phyloP scores from a whole-genome alignment of 2,329 filamentous ascomycete genomes.

The Alternaria infectoria region DNA sequence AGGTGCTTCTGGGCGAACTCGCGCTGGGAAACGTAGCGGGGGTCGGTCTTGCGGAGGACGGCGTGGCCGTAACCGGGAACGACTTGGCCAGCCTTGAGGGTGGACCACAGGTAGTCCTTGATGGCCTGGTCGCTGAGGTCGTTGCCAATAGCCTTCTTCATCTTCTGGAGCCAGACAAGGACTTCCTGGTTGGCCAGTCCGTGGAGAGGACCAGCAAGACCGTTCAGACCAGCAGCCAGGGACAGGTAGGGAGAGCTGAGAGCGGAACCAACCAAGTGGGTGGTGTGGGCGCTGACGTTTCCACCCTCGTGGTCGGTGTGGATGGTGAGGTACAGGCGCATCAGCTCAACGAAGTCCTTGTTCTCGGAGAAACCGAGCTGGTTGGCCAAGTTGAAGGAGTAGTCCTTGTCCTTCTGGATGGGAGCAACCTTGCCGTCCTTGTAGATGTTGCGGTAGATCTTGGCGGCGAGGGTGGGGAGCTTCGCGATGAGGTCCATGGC shows the following conservation, averaged over 20 bases:
- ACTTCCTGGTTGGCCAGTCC: slow-evolving; percentile 99
- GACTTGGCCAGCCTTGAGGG: slow-evolving; percentile 92
- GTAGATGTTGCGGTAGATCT: slow-evolving; percentile 99
- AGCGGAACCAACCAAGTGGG: slow-evolving; percentile 94
- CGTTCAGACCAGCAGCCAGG: slow-evolving; percentile 93
- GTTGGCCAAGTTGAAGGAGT: slow-evolving; percentile 99
- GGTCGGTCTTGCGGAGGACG: slow-evolving; percentile 99
- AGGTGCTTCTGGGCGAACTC: slow-evolving; percentile 94
- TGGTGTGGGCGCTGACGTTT: slow-evolving; percentile 98
- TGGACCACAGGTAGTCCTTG: slow-evolving; percentile 98
- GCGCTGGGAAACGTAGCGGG: slow-evolving; percentile 97
- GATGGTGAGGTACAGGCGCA: slow-evolving; percentile 99
- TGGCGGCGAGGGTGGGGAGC: slow-evolving; percentile 95
- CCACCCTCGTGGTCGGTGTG: slow-evolving; percentile 99
- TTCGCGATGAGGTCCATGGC: slow-evolving; percentile 99
- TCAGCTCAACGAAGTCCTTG: slow-evolving; percentile 95
- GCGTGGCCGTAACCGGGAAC: slow-evolving; percentile 98
- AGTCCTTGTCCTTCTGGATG: slow-evolving; percentile 99
- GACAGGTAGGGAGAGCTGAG: slow-evolving; percentile 98
- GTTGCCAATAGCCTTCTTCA: slow-evolving; percentile 94
- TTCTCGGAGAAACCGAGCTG: slow-evolving; percentile 96
- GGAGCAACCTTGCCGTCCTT: slow-evolving; percentile 98
- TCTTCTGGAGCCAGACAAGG: slow-evolving; percentile 97
- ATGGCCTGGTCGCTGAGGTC: slow-evolving; percentile 96
- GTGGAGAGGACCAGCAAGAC: slow-evolving; percentile 97